A percentile compares a stretch with the other conserved stretches of the same genome.
Conservation (phyloP, 164 flowering plant genomes). For the Platanus orientalis region DNA sequence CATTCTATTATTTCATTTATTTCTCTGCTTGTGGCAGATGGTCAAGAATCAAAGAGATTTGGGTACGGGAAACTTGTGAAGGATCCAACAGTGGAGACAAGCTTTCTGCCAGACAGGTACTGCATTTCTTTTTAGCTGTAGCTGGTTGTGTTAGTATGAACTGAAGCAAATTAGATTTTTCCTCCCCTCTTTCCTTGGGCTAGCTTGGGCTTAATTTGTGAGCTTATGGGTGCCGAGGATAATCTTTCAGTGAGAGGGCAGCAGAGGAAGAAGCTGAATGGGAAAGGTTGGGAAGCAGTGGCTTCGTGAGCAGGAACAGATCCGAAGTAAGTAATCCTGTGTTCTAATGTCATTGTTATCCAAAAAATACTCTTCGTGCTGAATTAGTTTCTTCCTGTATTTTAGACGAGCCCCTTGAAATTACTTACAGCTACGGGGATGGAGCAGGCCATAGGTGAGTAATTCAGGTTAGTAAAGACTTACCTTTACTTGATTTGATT, state of each 20-base stretch:
- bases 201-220: slow-evolving; percentile 30
- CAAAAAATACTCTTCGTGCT: not conserved
- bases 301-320: slow-evolving; percentile 81
- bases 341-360: not conserved
- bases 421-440: slow-evolving; percentile 98
- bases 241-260: slow-evolving; percentile 90
- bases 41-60: slow-evolving; percentile 31
- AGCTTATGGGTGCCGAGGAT: slow-evolving; percentile 51
- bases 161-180: not conserved
- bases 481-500: slow-evolving; percentile 1
- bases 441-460: slow-evolving; percentile 95
- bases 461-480: slow-evolving; percentile 54
- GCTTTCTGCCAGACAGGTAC: slow-evolving; percentile 96
- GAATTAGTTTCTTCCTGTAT: slow-evolving; percentile 14
- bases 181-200: not conserved
- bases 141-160: slow-evolving; percentile 5
- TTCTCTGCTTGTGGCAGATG: slow-evolving; percentile 30
- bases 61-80: slow-evolving; percentile 67
- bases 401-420: slow-evolving; percentile 92
- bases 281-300: slow-evolving; percentile 82
- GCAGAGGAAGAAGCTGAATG: slow-evolving; percentile 99
- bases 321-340: slow-evolving; percentile 78
- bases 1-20: not conserved
- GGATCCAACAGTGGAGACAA: slow-evolving; percentile 98
- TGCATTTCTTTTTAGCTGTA: slow-evolving; percentile 22